Base-by-base conservation (phyloP, 805 yeast genomes). In the Wickerhamiella hasegawae region DNA sequence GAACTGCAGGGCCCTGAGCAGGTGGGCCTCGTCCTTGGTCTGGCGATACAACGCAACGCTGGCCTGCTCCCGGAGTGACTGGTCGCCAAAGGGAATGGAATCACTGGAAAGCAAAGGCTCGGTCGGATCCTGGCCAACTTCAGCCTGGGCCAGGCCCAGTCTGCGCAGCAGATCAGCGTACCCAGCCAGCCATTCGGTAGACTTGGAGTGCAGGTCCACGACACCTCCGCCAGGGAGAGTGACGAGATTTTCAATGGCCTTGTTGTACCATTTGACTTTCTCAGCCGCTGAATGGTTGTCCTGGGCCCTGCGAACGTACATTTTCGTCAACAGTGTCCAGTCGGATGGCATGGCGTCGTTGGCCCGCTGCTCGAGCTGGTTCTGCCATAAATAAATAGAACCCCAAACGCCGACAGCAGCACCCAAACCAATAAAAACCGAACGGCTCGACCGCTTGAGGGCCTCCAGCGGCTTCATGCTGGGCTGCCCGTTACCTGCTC, bases 141-240 rank as follows among this genome's bases (percentile, higher is more conserved):
- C 44, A 17, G 40, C 34, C 32, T 42, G 35, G 10, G 47, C 44
- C n/a, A 52, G 32, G 0, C 58, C 59, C 20, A 48, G 35, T 14
- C 52, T 39, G 14, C 53, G 47, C 33, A 52, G 39, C 12, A 53
- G 32, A 35, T 55, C 60, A 4, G 53, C 46, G 38, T 55, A 55
- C 4, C 57, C 58, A 2, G 49, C 42, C 8, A 55, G 45, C 59
- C 59, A 55, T 25, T 37, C 39, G 15, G 33, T 39, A 14, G 46
- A 39, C 35, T 53, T 50, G 5, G 35, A 34, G 10, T 28, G 23
- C 18, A 54, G 34, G 25, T 53, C 48, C 4, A 45, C 39, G 20
- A 32, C 25, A 2, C 40, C 43, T 17, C 41, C 39, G 14, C 38
- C 38, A 11, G 34, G 31, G 20, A 5, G 18, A 3, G 35, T 20